Percentiles rank a stretch among this genome's conserved stretches.
These are phyloP conservation scores for Saturnispora bothae DNA, from an alignment of 805 yeast genomes.

Conservation along the genomic window DNA sequence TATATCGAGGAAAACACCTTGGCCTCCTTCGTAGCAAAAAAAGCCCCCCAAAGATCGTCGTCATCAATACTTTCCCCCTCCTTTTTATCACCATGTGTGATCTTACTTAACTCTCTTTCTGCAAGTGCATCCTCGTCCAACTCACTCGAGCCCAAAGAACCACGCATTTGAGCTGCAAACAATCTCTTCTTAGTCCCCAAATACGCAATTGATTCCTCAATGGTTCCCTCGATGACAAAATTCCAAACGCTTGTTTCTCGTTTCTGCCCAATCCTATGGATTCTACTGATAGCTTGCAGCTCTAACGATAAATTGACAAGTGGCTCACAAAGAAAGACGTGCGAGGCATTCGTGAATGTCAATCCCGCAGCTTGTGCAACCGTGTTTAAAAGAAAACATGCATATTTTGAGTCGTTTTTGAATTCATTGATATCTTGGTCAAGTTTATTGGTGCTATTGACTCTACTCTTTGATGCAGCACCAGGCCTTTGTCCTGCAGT, in stretches of 20 bases:
- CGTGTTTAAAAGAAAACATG: constrained; percentile 80
- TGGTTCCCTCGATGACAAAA: constrained; percentile 73
- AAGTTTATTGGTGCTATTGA: constrained; percentile 4
- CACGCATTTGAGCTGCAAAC: constrained; percentile 26
- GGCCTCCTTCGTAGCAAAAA: constrained; percentile 33
- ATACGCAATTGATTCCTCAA: constrained; percentile 79
- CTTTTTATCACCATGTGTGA: constrained; percentile 36
- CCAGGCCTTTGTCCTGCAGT: constrained; percentile 6
- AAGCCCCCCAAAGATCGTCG: constrained; percentile 53
- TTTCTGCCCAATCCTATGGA: constrained; percentile 87
- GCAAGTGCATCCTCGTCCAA: constrained; percentile 36
- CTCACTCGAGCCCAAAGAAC: constrained; percentile 11
- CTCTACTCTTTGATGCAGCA: neutral
- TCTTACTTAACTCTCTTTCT: constrained; percentile 44
- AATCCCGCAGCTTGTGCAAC: constrained; percentile 84
- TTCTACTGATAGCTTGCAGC: constrained; percentile 82
- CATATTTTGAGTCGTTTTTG: constrained; percentile 48
- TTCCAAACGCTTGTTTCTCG: constrained; percentile 83
- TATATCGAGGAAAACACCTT: constrained; percentile 14
- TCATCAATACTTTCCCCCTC: constrained; percentile 53
- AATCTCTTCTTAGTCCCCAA: constrained; percentile 54
- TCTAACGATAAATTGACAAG: constrained; percentile 80
- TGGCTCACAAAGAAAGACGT: constrained; percentile 89
- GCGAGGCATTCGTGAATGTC: constrained; percentile 84
- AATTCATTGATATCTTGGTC: constrained; percentile 43